Evolutionary conservation across 306 rosid species (phyloP), one percentile per base, ranked within the genome.

Genomic region (Trifolium pratense): DNA sequence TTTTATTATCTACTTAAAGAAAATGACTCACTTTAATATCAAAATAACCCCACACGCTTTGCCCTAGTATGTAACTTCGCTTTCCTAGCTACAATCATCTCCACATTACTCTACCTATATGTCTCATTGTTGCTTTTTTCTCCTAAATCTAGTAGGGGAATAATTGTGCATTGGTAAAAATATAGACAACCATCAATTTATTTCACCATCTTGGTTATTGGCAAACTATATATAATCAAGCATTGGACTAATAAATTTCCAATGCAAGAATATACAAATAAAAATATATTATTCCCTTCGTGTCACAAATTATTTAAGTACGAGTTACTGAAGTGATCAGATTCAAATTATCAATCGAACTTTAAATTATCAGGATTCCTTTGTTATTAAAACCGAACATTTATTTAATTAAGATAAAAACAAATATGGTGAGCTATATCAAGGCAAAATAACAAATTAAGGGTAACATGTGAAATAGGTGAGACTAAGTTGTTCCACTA

Each of bases 391-490:
- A 36, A 36, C 1, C 9, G 10, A 29, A 29, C 4, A 29, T 29
- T 29, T 29, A 29, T 29, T 29, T 29, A 29, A 29, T 29, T 29
- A 39, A 39, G 4, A 42, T 13, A 4, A 0, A 42, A 42, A 42
- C 4, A 11, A 42, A 42, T 76, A 5, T 59, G 51, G 65, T 56
- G 75, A 75, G 72, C 46, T 52, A 78, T 72, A 49, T 17, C 20
- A 49, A 23, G 40, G 71, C 20, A 70, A 70, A 60, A 32, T 62
- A 71, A 76, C 71, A 46, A 73, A 68, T 75, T 58, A 58, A 51
- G 78, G 81, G 75, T 76, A 66, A 59, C 72, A 84, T 82, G 81
- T 82, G 84, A 77, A 82, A 81, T 82, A 86, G 82, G 80, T 79
- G 13, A 78, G 78, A 25, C 59, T 78, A 81, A 71, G 72, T 86